Evolutionary conservation across 306 rosid genomes (phyloP).

Genomic region (Inga oerstediana): DNA sequence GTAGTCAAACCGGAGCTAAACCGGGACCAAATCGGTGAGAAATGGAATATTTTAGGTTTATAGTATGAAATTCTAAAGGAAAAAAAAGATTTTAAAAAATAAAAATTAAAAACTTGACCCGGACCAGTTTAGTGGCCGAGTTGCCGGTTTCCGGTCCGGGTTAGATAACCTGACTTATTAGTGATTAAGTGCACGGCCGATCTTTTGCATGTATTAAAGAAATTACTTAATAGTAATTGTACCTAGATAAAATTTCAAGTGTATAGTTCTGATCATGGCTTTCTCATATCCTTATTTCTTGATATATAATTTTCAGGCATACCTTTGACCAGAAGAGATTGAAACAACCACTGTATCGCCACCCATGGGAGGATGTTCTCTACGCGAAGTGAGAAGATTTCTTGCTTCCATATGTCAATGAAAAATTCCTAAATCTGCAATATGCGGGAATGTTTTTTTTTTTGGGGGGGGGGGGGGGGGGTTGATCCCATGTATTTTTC

Average conservation of each 20-base stretch:
- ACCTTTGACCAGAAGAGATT: conserved; percentile 98
- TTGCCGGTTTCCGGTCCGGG: no score
- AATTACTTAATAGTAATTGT: background rate
- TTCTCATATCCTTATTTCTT: conserved; percentile 33
- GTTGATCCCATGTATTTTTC: background rate
- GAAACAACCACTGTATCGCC: conserved; percentile 98
- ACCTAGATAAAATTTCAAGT: background rate
- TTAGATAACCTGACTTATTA: background rate
- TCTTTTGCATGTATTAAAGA: background rate
- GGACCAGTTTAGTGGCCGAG: no score
- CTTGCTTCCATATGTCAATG: conserved; percentile 31
- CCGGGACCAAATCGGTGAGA: no score
- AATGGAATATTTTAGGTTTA: no score
- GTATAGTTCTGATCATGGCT: background rate
- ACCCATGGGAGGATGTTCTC: conserved; percentile 99
- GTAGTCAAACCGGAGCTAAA: no score
- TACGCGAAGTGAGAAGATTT: conserved; percentile 78
- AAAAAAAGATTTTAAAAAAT: no score
- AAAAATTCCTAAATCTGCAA: conserved; percentile 37
- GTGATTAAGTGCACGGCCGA: background rate
- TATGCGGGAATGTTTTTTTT: conserved; percentile 43
- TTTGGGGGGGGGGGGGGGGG: background rate
- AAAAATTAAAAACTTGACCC: no score
- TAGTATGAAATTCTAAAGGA: no score
- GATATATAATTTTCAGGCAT: conserved; percentile 62